Evolutionary conservation across 2,329 filamentous ascomycete species (phyloP).

Genomic region (Aspergillus sp.): DNA sequence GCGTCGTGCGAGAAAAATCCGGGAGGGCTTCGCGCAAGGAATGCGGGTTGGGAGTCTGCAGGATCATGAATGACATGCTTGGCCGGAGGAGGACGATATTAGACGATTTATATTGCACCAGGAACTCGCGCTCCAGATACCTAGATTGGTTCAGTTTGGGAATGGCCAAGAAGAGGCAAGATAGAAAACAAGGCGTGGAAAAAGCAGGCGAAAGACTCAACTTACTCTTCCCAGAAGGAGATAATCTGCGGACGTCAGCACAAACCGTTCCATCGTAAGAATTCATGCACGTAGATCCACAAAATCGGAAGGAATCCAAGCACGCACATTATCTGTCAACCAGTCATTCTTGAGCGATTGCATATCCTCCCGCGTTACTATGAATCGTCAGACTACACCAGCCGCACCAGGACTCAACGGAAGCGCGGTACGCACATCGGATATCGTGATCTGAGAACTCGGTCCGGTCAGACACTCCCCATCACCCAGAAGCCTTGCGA

Average conservation of each 20-base stretch:
- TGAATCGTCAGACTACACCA: conserved; percentile 14
- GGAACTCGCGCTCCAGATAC: conserved; percentile 85
- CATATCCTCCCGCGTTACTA: conserved; percentile 87
- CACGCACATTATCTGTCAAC: conserved; percentile 87
- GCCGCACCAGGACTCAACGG: not conserved
- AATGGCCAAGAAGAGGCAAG: not conserved
- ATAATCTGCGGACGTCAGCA: conserved; percentile 65
- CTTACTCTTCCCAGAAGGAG: conserved; percentile 94
- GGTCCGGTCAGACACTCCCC: conserved; percentile 12
- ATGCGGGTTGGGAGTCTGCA: conserved; percentile 64
- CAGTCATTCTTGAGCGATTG: conserved; percentile 87
- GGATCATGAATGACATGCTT: conserved; percentile 87
- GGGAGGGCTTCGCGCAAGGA: conserved; percentile 69
- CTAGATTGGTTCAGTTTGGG: conserved; percentile 30
- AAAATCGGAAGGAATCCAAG: not conserved
- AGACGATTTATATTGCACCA: conserved; percentile 75
- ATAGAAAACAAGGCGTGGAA: not conserved
- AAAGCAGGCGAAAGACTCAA: conserved; percentile 7
- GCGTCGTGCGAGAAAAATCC: conserved; percentile 75
- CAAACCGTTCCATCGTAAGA: conserved; percentile 3
- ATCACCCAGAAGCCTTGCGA: not conserved
- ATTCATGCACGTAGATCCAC: too few species aligned
- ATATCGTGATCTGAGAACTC: conserved; percentile 59
- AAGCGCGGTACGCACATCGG: conserved; percentile 51
- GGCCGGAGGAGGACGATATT: conserved; percentile 89